Percentiles rank a stretch among this genome's conserved stretches.
These are phyloP conservation scores for Yarrowia osloensis DNA, from an alignment of 805 yeast genomes.

Conservation along the genomic window DNA sequence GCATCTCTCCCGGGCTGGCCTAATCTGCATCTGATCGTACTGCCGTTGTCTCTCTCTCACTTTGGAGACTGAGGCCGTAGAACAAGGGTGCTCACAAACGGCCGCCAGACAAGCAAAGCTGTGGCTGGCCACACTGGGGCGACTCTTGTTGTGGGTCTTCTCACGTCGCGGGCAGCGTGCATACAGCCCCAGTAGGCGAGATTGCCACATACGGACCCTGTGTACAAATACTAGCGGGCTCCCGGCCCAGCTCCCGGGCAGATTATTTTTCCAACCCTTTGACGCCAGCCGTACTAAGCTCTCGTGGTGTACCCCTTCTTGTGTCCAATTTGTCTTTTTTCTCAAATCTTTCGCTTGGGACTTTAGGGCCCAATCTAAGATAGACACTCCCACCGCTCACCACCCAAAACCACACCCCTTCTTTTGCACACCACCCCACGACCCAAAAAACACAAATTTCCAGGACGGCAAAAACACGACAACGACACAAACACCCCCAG, in stretches of 20 bases:
- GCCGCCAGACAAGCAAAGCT: not conserved
- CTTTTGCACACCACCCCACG: constrained; percentile 22
- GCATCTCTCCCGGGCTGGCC: not conserved
- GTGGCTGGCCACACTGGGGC: not conserved
- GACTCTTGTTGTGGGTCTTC: not conserved
- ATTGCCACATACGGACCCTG: not conserved
- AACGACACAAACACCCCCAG: not conserved
- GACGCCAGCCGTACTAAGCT: not conserved
- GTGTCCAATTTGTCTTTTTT: constrained; percentile 8
- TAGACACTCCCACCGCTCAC: constrained; percentile 7
- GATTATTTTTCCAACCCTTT: not conserved
- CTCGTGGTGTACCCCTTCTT: not conserved
- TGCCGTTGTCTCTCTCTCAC: not conserved
- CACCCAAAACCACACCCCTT: constrained; percentile 26
- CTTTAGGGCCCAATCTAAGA: constrained; percentile 24
- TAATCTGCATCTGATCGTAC: not conserved
- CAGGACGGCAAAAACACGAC: not conserved
- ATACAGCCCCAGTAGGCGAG: not conserved
- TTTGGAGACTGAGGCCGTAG: not conserved
- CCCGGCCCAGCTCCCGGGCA: not conserved
- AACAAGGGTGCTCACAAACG: not conserved
- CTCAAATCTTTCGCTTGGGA: constrained; percentile 23
- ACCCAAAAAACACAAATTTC: not conserved
- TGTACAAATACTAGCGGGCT: not conserved
- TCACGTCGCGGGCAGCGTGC: not conserved